Conservation (phyloP, 257 asterid species). For the Cynanchum wilfordii region DNA sequence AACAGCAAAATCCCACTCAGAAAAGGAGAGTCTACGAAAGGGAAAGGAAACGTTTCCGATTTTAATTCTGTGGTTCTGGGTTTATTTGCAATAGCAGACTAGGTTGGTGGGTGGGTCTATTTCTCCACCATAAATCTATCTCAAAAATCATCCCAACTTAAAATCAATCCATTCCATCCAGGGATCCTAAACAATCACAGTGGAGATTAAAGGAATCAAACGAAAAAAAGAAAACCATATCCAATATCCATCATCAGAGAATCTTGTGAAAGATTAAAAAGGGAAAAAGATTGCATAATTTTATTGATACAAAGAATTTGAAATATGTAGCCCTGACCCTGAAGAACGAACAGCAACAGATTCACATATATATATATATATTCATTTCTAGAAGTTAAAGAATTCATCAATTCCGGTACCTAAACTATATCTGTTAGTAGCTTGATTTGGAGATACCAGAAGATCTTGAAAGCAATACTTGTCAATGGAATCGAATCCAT, state of each 20-base stretch:
- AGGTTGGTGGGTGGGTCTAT: not conserved
- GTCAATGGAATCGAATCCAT: constrained; percentile 46
- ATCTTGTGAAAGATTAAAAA: not conserved
- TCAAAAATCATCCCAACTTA: too few relatives aligned
- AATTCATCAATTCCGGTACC: constrained; percentile 39
- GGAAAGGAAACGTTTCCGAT: not conserved
- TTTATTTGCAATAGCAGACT: not conserved
- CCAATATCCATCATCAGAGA: too few relatives aligned
- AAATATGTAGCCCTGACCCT: constrained; percentile 7
- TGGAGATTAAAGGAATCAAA: too few relatives aligned
- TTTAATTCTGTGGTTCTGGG: not conserved
- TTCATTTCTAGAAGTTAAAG: constrained; percentile 40
- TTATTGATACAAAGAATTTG: constrained; percentile 12
- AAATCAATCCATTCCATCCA: too few relatives aligned
- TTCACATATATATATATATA: not conserved
- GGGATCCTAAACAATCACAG: too few relatives aligned
- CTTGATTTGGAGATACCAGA: constrained; percentile 33
- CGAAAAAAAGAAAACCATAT: too few relatives aligned
- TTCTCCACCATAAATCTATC: not conserved
- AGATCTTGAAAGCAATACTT: constrained; percentile 41
- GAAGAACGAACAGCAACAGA: not conserved
- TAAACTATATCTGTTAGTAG: constrained; percentile 7
- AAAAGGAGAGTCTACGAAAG: too few relatives aligned
- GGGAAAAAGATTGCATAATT: not conserved
- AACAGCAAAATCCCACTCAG: too few relatives aligned